These are phyloP conservation scores for Trametes coccinea DNA, from an alignment of 768 basidiomycete species.

Conservation along the genomic window DNA sequence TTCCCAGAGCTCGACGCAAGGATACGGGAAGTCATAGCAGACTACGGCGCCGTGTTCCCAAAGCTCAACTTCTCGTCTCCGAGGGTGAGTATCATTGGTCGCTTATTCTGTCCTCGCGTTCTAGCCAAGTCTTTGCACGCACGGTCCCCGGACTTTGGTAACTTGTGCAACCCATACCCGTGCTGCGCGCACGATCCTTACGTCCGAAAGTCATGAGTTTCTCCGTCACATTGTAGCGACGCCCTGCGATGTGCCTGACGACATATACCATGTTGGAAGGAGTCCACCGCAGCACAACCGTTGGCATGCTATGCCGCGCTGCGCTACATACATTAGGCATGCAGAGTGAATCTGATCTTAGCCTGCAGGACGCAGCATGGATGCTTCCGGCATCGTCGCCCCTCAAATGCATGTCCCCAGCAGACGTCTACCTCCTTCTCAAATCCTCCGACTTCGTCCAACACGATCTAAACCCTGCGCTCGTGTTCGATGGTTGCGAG, in stretches of 20 bases:
- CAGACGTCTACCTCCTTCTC: constrained; percentile 88
- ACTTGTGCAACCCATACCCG: too few relatives aligned
- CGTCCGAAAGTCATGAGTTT: too few relatives aligned
- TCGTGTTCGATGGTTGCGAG: constrained; percentile 69
- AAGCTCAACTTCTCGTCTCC: constrained; percentile 98
- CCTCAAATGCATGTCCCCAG: constrained; percentile 82
- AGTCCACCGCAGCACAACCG: neutral
- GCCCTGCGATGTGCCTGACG: too few relatives aligned
- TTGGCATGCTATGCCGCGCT: neutral
- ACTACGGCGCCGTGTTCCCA: constrained; percentile 86
- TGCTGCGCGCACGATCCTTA: too few relatives aligned
- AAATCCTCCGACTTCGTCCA: constrained; percentile 91
- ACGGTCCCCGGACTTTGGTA: too few relatives aligned
- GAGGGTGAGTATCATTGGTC: constrained; percentile 49
- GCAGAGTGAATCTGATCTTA: neutral
- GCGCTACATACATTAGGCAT: neutral
- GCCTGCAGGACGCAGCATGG: constrained; percentile 86
- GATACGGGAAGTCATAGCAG: constrained; percentile 63
- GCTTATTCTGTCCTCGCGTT: neutral
- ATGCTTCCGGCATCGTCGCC: constrained; percentile 82
- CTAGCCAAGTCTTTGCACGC: too few relatives aligned
- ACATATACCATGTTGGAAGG: too few relatives aligned
- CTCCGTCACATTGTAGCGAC: too few relatives aligned
- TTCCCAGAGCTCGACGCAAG: constrained; percentile 82
- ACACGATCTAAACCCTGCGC: constrained; percentile 65